A percentile compares a stretch with the other conserved stretches of the same genome.
Conservation (phyloP, 768 basidiomycete species). For the Rhodotorula toruloides region DNA sequence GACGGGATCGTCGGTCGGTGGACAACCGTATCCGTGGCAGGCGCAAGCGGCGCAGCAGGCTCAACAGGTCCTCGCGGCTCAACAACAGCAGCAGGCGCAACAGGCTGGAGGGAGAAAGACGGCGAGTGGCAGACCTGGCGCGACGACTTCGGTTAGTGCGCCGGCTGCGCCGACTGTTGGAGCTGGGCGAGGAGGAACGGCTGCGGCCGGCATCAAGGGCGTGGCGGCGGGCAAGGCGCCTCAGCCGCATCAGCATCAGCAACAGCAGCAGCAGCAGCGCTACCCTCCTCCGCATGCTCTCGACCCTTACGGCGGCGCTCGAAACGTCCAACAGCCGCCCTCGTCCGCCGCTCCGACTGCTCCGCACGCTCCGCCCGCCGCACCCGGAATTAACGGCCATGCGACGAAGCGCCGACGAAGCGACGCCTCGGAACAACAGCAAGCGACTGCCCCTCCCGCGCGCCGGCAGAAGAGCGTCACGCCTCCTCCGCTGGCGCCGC, state of each 20-base stretch:
- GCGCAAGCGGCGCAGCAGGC: conserved; percentile 5
- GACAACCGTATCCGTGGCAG: conserved; percentile 3
- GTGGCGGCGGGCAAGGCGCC: too few relatives aligned
- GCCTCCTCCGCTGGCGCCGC: conserved; percentile 5
- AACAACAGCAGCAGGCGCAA: not conserved
- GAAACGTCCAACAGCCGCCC: too few relatives aligned
- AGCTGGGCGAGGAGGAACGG: too few relatives aligned
- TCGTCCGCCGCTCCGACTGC: too few relatives aligned
- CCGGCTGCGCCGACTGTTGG: too few relatives aligned
- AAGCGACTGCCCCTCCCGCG: not conserved
- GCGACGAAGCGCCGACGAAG: not conserved
- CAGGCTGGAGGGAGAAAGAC: not conserved
- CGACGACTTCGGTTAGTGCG: too few relatives aligned
- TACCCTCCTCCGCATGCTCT: not conserved
- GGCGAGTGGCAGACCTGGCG: too few relatives aligned
- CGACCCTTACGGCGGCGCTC: not conserved
- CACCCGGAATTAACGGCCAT: too few relatives aligned
- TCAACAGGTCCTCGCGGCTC: not conserved
- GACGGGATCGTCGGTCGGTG: not conserved
- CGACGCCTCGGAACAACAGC: not conserved
- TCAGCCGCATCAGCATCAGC: not conserved
- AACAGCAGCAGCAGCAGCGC: not conserved
- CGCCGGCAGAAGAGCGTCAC: not conserved
- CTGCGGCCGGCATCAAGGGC: too few relatives aligned
- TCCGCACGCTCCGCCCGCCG: too few relatives aligned